Conservation (phyloP, 768 basidiomycete species). For the Cyclocybe cylindracea region DNA sequence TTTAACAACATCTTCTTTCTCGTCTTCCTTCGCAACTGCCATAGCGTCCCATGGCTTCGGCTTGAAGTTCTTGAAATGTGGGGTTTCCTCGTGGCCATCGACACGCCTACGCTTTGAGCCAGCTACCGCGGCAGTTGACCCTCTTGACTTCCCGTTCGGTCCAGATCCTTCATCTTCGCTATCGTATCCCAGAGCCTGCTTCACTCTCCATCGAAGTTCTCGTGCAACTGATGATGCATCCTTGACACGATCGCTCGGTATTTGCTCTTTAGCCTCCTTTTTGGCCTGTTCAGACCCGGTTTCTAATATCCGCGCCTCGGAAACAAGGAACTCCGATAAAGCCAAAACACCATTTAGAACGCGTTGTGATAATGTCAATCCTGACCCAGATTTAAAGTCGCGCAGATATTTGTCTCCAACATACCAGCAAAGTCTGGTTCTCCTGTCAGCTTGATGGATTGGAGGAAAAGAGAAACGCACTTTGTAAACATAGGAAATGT, state of each 20-base stretch:
- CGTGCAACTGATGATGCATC: slow-evolving; percentile 80
- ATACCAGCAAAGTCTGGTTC: slow-evolving; percentile 84
- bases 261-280: slow-evolving; percentile 78
- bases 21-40: slow-evolving; percentile 41
- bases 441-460: neutral
- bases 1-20: slow-evolving; percentile 37
- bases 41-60: slow-evolving; percentile 68
- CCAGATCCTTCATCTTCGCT: slow-evolving; percentile 67
- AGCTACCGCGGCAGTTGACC: slow-evolving; percentile 17
- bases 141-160: slow-evolving; percentile 21
- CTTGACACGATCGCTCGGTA: slow-evolving; percentile 79
- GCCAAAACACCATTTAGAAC: slow-evolving; percentile 70
- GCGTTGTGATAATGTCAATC: slow-evolving; percentile 40
- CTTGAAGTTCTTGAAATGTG: slow-evolving; percentile 64
- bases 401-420: slow-evolving; percentile 80
- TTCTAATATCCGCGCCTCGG: slow-evolving; percentile 74
- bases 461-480: slow-evolving; percentile 35
- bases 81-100: slow-evolving; percentile 31
- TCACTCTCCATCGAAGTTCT: slow-evolving; percentile 84
- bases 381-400: slow-evolving; percentile 58
- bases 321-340: slow-evolving; percentile 78
- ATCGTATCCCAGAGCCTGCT: slow-evolving; percentile 55
- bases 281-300: slow-evolving; percentile 68
- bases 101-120: slow-evolving; percentile 45
- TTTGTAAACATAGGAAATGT: slow-evolving; percentile 81